Evolutionary conservation across 2,329 filamentous ascomycete genomes (phyloP).

Genomic region (Arthrobotrys conoides): DNA sequence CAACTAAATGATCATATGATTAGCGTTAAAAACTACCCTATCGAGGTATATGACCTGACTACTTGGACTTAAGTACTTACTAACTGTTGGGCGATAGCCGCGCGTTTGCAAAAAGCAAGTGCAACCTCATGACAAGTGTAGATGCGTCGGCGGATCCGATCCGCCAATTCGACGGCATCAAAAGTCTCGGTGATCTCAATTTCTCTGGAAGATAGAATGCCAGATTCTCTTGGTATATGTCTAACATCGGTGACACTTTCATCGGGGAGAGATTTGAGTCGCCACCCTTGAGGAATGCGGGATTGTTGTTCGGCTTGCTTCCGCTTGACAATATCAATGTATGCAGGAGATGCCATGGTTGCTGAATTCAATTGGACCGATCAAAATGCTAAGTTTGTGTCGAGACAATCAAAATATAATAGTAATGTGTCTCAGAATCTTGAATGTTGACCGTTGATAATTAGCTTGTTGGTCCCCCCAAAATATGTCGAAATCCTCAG

Average conservation of each 20-base stretch:
- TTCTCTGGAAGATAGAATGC: conserved; percentile 69
- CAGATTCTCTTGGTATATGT: conserved; percentile 67
- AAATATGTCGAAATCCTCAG: neutral
- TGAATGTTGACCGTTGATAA: neutral
- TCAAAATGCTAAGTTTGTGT: neutral
- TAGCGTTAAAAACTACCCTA: neutral
- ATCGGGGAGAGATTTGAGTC: conserved; percentile 62
- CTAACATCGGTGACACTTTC: conserved; percentile 65
- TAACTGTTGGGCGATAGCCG: conserved; percentile 70
- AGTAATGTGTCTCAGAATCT: neutral
- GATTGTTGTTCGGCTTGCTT: conserved; percentile 65
- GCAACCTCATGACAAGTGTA: conserved; percentile 67
- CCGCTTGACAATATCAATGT: conserved; percentile 65
- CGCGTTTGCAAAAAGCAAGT: conserved; percentile 71
- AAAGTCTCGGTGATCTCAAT: conserved; percentile 70
- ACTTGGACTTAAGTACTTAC: conserved; percentile 62
- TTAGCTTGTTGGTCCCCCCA: neutral
- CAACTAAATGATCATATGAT: conserved; percentile 63
- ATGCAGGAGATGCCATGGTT: conserved; percentile 42
- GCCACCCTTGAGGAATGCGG: conserved; percentile 66
- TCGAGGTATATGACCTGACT: neutral
- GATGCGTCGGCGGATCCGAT: conserved; percentile 65
- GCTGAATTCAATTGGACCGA: neutral
- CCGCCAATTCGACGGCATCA: conserved; percentile 68
- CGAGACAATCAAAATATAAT: neutral